Base-by-base conservation (phyloP, 2,329 filamentous ascomycete species). In the Aspergillus piperis region DNA sequence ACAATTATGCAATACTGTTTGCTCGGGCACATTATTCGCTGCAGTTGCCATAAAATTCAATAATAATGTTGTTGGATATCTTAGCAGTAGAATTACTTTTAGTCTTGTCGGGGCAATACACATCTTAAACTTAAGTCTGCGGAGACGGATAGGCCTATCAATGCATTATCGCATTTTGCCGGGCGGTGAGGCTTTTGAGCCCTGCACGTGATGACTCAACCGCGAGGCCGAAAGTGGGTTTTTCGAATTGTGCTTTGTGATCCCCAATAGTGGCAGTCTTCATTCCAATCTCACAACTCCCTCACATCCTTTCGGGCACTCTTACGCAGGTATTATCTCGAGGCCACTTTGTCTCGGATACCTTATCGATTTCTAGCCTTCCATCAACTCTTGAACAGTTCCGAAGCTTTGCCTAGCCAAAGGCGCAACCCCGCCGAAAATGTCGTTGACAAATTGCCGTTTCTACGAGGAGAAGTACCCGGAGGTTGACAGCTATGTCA, bases 401-500 rank as follows among this genome's bases (percentile, higher is more conserved):
- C 56, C 47, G 54, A 62, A 21, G 50, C 53, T 61, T 36, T 54
- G 64, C 62, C 62, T 59, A 47, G 39, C 55, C 62, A 21, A 63
- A 71, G 65, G 66, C 71, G 72, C 73, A 74, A 73, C 75, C 74
- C 81, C 83, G 82, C 84, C 86, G 62, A 90, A 77, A 73, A 96
- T 96, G 91, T 96, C 92, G 81, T 88, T 96, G 83, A 95, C 91
- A 77, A 96, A 96, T 83, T 96, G 91, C 81, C 92, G 92, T 74
- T 97, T 96, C 81, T 97, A 96, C 79, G 92, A 96, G 85, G 92
- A 96, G 83, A 96, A 96, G 81, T 97, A 90, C 75, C 92, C 92
- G 61, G 95, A 98, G 85, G 94, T 99, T 77, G 95, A 99, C 82
- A 96, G 92, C 85, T 98, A 97, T 82, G 96, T 99, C 77, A 99